Conservation (phyloP, 1,139 yeast genomes). For the Candida sanyaensis region DNA sequence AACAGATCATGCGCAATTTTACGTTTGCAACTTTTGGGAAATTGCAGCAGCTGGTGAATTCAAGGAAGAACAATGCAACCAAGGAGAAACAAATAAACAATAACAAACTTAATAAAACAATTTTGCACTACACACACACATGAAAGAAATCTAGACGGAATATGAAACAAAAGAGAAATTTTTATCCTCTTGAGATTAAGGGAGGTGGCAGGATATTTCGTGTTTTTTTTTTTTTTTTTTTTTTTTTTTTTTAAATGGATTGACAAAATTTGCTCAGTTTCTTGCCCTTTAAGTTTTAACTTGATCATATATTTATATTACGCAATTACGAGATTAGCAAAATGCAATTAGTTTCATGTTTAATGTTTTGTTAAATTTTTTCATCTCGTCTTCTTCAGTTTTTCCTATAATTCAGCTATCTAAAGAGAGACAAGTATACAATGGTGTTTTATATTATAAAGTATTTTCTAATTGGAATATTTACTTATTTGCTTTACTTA, state of each 20-base stretch:
- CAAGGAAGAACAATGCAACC: background rate
- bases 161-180: no score
- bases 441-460: slow-evolving; percentile 6
- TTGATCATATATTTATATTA: background rate
- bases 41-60: background rate
- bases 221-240: no score
- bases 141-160: no score
- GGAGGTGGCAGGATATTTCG: no score
- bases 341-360: background rate
- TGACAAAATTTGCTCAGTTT: background rate
- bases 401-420: background rate
- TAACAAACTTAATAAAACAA: no score
- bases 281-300: background rate
- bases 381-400: background rate
- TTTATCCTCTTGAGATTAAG: no score
- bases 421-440: background rate
- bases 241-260: no score
- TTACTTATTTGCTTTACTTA: slow-evolving; percentile 10
- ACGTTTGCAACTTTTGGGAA: slow-evolving; percentile 1
- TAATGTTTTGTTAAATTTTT: background rate
- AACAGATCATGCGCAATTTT: background rate
- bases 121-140: no score
- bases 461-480: slow-evolving; percentile 5
- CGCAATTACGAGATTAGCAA: background rate
- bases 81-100: background rate